Evolutionary conservation across 1,139 yeast genomes (phyloP), one percentile per base, ranked within the genome.

Genomic region (Saccharomycopsis hybrid): DNA sequence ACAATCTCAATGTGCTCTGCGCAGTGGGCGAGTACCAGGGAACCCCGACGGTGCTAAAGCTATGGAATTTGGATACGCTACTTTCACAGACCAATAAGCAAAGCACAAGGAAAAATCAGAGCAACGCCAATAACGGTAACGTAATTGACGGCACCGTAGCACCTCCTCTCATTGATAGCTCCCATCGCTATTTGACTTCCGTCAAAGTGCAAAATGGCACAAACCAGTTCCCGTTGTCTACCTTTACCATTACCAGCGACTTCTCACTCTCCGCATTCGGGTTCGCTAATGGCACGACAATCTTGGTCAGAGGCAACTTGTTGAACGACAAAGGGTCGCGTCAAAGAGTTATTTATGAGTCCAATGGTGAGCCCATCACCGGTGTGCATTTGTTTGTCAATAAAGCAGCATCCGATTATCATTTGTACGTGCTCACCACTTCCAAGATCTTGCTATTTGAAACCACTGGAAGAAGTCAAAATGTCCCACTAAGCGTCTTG

Each of bases 321-420:
- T 60, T 86, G 2, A 78, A 92, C 57, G 99, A 94, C 61, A 68
- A 96, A 53, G 98, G 98, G 0, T 80, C 96, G 3, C 78, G 92
- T 56, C 97, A 90, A 61, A 70, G 97, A 36, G 65, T 84, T 0
- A 80, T 90, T 1, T 87, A 80, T 60, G 86, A 84, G 56, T 75
- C 81, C 18, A 66, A 69, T 30, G 61, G 63, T 13, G 94, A 87
- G 48, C 96, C 97, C 0, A 75, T 94, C 29, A 90, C 98, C 0
- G 86, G 89, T 0, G 66, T 92, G 1, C 66, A 46, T 42, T 59
- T 66, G 25, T 55, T 66, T 29, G 58, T 56, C 36, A 47, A 55
- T 9, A 58, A 58, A 24, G 55, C 60, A 4, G 52, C 56, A 1
- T 25, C 46, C 25, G 57, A 66, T 36, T 76, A 71, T 40, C 53